Evolutionary conservation across 73 alveolate species (phyloP).

Genomic region (Paraurostyla sp.): DNA sequence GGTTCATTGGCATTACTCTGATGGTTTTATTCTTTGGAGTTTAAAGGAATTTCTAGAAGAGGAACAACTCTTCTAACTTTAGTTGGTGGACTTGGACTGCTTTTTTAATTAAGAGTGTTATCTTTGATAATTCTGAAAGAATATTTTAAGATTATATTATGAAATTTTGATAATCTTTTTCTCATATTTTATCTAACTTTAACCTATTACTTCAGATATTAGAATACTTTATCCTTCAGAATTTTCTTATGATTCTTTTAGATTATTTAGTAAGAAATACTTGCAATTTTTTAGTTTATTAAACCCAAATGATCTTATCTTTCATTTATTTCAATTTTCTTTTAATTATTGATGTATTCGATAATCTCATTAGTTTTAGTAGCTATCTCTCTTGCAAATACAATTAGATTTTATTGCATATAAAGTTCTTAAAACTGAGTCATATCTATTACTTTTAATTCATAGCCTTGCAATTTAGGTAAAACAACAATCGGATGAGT

Average conservation of each 20-base stretch:
- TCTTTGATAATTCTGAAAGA: background rate
- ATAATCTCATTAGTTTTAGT: background rate
- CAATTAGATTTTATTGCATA: background rate
- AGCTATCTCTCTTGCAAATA: background rate
- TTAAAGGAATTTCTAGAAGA: too few relatives aligned
- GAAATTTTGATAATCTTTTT: background rate
- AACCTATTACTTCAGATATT: too few relatives aligned
- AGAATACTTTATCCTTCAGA: too few relatives aligned
- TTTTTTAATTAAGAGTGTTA: background rate
- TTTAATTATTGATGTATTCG: background rate
- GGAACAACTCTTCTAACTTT: background rate
- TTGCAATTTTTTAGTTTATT: background rate
- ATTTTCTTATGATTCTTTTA: background rate
- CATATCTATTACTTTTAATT: background rate
- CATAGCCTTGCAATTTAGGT: too few relatives aligned
- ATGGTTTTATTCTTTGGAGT: background rate
- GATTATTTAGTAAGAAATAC: background rate
- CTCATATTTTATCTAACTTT: background rate
- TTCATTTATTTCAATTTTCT: background rate
- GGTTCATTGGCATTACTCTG: too few relatives aligned
- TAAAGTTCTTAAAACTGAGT: background rate
- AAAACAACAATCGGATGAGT: too few relatives aligned
- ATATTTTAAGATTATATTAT: background rate
- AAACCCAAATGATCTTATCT: background rate
- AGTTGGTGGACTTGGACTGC: background rate